Percentiles rank a stretch among this genome's conserved stretches.
Conservation (phyloP, 352 stramenopile species). For the Pelagophyceae sp. region DNA sequence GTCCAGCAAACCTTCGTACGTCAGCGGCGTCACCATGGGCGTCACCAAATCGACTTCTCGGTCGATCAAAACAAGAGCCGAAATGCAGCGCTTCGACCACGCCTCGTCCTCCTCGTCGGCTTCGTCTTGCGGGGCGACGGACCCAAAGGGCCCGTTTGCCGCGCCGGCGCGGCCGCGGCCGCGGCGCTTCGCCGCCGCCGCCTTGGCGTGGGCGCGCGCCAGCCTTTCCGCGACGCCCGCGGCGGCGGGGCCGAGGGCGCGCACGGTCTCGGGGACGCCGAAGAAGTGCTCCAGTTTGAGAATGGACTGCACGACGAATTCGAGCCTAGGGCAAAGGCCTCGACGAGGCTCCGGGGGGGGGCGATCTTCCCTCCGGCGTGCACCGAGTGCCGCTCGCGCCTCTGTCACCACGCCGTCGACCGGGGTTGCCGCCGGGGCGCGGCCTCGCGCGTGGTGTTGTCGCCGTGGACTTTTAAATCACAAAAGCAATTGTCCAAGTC, state of each 20-base stretch:
- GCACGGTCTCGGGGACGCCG: conserved; percentile 81
- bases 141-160: conserved; percentile 46
- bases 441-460: too few species aligned
- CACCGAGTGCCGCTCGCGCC: too few species aligned
- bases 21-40: conserved; percentile 86
- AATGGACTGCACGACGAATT: conserved; percentile 71
- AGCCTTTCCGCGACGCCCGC: conserved; percentile 69
- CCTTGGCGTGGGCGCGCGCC: conserved; percentile 38
- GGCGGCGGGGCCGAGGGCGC: conserved; percentile 77
- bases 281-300: conserved; percentile 83
- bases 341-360: too few species aligned
- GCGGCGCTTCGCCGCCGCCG: conserved; percentile 75
- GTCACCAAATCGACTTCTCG: conserved; percentile 86
- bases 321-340: too few species aligned
- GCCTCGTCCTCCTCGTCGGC: conserved; percentile 20
- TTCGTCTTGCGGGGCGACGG: conserved; percentile 34
- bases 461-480: conserved; percentile 71
- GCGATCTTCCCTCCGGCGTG: too few species aligned
- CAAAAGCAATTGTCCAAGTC: conserved; percentile 75
- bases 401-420: too few species aligned
- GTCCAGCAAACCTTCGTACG: conserved; percentile 91
- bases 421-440: too few species aligned
- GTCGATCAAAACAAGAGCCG: conserved; percentile 89
- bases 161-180: conserved; percentile 71
- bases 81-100: too few species aligned